Conservation (phyloP, 1,284 basidiomycete genomes). For the Marasmius fiardii region DNA sequence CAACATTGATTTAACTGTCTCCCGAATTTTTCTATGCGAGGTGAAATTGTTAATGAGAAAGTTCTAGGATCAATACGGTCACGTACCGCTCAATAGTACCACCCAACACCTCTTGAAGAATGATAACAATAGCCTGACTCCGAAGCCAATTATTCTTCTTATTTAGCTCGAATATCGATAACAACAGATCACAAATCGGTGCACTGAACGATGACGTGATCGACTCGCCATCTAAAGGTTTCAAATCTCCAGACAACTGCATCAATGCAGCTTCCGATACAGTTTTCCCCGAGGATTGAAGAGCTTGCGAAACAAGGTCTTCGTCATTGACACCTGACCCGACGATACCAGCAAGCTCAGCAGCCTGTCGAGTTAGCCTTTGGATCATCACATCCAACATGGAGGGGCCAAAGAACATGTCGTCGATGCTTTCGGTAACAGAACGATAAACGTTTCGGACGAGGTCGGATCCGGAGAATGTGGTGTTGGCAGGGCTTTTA, state of each 20-base stretch:
- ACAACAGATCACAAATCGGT: conserved; percentile 90
- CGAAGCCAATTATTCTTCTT: conserved; percentile 96
- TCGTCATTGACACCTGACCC: conserved; percentile 80
- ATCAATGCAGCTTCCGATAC: conserved; percentile 64
- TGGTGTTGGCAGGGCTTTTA: conserved; percentile 36
- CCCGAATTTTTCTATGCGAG: conserved; percentile 81
- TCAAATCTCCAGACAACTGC: conserved; percentile 70
- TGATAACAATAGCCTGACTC: conserved; percentile 94
- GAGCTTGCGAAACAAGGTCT: conserved; percentile 75
- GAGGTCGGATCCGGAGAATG: conserved; percentile 68
- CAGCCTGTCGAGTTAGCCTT: conserved; percentile 82
- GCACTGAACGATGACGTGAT: conserved; percentile 86
- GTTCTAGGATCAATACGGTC: background rate
- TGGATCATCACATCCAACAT: conserved; percentile 94
- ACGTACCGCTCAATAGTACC: conserved; percentile 90
- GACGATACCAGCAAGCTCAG: conserved; percentile 81
- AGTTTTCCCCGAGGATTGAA: conserved; percentile 64
- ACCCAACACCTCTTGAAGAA: conserved; percentile 92
- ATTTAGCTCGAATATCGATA: conserved; percentile 92
- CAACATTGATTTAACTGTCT: conserved; percentile 61
- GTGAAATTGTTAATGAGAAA: conserved; percentile 10
- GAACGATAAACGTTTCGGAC: conserved; percentile 86
- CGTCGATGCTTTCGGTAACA: conserved; percentile 88
- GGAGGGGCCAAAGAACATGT: conserved; percentile 88
- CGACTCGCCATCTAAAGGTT: conserved; percentile 80